phyloP scores from a whole-genome alignment of 768 basidiomycete genomes.

The Tephrocybe sp. region DNA sequence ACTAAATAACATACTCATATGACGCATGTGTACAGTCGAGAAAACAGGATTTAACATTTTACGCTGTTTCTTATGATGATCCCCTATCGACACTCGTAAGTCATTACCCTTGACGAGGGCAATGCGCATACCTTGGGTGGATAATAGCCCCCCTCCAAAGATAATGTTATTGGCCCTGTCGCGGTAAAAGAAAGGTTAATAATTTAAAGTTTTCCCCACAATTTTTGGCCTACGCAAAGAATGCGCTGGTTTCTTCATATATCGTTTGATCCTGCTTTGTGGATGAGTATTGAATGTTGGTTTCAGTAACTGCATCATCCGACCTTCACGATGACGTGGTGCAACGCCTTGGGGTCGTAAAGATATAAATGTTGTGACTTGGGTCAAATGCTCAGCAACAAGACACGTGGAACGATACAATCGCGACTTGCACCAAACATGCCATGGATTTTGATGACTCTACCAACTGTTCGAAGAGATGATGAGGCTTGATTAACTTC shows the following conservation, averaged over 20 bases:
- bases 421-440: slow-evolving; percentile 16
- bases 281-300: too few species aligned
- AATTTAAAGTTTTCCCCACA: too few species aligned
- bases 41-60: slow-evolving; percentile 42
- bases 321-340: slow-evolving; percentile 14
- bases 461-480: slow-evolving; percentile 15
- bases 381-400: not conserved
- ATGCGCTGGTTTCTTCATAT: slow-evolving; percentile 11
- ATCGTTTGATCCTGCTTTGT: slow-evolving; percentile 15
- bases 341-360: slow-evolving; percentile 12
- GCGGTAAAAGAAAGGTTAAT: not conserved
- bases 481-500: too few species aligned
- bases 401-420: not conserved
- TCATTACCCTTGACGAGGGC: too few species aligned
- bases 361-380: slow-evolving; percentile 7
- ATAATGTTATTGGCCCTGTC: slow-evolving; percentile 6
- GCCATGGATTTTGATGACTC: slow-evolving; percentile 17
- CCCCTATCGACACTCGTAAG: slow-evolving; percentile 4
- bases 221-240: slow-evolving; percentile 11
- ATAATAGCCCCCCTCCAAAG: slow-evolving; percentile 14
- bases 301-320: too few species aligned
- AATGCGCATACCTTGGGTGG: slow-evolving; percentile 9
- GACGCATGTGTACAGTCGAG: slow-evolving; percentile 33
- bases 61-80: slow-evolving; percentile 26
- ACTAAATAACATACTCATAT: slow-evolving; percentile 15